These are phyloP conservation scores for Leccinum pellstonianum DNA, from an alignment of 768 basidiomycete genomes.

Conservation along the genomic window DNA sequence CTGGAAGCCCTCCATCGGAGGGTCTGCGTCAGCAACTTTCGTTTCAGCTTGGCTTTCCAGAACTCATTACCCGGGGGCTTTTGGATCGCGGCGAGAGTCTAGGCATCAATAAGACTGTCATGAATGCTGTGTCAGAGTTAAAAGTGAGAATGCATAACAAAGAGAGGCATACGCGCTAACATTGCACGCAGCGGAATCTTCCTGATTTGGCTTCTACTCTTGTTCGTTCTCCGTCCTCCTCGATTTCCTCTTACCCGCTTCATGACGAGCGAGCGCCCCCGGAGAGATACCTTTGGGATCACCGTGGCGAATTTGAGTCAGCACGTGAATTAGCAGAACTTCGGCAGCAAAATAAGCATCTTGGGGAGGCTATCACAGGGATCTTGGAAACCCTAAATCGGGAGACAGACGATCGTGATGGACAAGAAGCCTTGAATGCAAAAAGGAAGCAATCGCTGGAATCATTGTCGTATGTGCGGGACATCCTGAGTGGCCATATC, in stretches of 20 bases:
- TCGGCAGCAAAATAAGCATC: conserved; percentile 54
- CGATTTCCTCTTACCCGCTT: conserved; percentile 57
- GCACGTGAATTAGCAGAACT: conserved; percentile 60
- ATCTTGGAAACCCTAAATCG: conserved; percentile 69
- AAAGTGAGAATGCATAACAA: conserved; percentile 47
- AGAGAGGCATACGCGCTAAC: conserved; percentile 6
- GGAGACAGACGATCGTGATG: conserved; percentile 40
- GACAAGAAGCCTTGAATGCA: conserved; percentile 42
- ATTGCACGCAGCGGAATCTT: conserved; percentile 63
- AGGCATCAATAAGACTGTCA: conserved; percentile 80
- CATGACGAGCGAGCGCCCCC: conserved; percentile 54
- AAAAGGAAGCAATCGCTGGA: conserved; percentile 65
- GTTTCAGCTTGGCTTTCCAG: conserved; percentile 58
- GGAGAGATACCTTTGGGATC: conserved; percentile 70
- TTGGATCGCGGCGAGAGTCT: conserved; percentile 75
- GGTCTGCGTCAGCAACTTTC: conserved; percentile 43
- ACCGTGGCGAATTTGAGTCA: conserved; percentile 64
- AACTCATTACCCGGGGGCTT: conserved; percentile 69
- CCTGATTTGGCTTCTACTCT: conserved; percentile 78
- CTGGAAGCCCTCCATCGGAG: conserved; percentile 20
- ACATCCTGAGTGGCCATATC: conserved; percentile 58
- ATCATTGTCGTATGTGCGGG: conserved; percentile 73
- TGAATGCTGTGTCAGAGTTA: conserved; percentile 77
- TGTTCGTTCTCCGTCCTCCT: conserved; percentile 47
- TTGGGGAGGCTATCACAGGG: conserved; percentile 73